phyloP scores from a whole-genome alignment of 345 rosid species.

The Ceriops tagal region DNA sequence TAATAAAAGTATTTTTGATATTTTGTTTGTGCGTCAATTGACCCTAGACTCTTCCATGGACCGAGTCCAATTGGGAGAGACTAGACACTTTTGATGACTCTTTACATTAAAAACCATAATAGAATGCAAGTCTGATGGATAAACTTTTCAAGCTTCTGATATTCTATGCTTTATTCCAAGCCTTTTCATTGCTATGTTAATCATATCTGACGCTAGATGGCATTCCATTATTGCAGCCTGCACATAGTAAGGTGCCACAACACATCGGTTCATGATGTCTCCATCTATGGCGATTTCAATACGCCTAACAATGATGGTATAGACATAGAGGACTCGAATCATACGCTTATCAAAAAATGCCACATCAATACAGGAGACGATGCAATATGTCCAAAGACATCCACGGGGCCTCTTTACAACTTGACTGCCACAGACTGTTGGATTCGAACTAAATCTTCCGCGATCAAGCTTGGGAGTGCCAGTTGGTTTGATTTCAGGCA shows the following conservation, averaged over 20 bases:
- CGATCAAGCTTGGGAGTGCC: constrained; percentile 94
- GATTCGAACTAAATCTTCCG: constrained; percentile 89
- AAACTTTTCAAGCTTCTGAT: no score
- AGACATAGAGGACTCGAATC: constrained; percentile 81
- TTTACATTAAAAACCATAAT: no score
- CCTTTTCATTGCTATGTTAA: no score
- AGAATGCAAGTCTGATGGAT: no score
- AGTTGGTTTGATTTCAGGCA: constrained; percentile 71
- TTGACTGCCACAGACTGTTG: constrained; percentile 76
- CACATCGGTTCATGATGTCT: constrained; percentile 60
- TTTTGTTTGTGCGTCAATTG: no score
- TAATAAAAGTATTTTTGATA: no score
- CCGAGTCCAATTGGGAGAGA: no score
- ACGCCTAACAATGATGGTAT: constrained; percentile 93
- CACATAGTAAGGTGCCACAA: constrained; percentile 69
- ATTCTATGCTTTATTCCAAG: no score
- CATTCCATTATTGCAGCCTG: constrained; percentile 51
- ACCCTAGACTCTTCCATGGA: no score
- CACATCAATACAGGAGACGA: constrained; percentile 86
- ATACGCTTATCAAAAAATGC: constrained; percentile 67
- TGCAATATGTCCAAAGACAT: constrained; percentile 90
- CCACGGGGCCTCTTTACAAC: constrained; percentile 57
- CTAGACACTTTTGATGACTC: no score
- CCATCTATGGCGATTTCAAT: constrained; percentile 78
- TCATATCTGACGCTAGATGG: not conserved